phyloP scores from a whole-genome alignment of 805 yeast genomes.

The Zygotorulaspora danielsina region DNA sequence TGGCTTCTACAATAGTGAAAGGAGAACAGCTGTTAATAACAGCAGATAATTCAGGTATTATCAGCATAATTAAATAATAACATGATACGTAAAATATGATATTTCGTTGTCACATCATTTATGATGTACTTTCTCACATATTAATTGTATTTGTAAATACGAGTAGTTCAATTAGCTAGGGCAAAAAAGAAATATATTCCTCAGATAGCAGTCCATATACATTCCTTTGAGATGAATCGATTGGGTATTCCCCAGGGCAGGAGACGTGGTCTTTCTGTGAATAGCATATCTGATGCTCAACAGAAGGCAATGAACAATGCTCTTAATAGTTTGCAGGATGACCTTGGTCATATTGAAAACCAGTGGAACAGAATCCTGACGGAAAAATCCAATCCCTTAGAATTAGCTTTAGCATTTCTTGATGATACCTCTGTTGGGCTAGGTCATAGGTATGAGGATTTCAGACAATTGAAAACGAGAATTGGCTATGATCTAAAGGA shows the following conservation, averaged over 20 bases:
- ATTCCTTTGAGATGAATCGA: slow-evolving; percentile 21
- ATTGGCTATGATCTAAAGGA: slow-evolving; percentile 55
- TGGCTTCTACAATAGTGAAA: slow-evolving; percentile 2
- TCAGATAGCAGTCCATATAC: not conserved
- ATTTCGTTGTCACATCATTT: not conserved
- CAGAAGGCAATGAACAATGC: slow-evolving; percentile 30
- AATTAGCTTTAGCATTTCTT: slow-evolving; percentile 72
- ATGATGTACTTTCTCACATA: no score
- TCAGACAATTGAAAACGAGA: slow-evolving; percentile 52
- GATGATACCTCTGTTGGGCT: slow-evolving; percentile 90
- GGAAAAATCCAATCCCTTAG: slow-evolving; percentile 72
- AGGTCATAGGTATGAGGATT: slow-evolving; percentile 68
- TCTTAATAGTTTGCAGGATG: slow-evolving; percentile 29
- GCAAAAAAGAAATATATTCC: no score
- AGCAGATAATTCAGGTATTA: slow-evolving; percentile 24
- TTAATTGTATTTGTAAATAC: no score
- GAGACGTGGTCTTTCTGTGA: slow-evolving; percentile 31
- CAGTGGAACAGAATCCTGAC: slow-evolving; percentile 50
- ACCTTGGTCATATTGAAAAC: slow-evolving; percentile 34
- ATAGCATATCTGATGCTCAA: slow-evolving; percentile 29
- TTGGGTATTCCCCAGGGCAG: slow-evolving; percentile 22
- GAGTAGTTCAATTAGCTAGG: no score
- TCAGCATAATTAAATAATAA: slow-evolving; percentile 13
- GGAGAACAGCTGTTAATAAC: slow-evolving; percentile 12
- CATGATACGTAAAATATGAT: not conserved